Evolutionary conservation across 495 filamentous ascomycete genomes (phyloP).

Genomic region (Aspergillus cristatus): DNA sequence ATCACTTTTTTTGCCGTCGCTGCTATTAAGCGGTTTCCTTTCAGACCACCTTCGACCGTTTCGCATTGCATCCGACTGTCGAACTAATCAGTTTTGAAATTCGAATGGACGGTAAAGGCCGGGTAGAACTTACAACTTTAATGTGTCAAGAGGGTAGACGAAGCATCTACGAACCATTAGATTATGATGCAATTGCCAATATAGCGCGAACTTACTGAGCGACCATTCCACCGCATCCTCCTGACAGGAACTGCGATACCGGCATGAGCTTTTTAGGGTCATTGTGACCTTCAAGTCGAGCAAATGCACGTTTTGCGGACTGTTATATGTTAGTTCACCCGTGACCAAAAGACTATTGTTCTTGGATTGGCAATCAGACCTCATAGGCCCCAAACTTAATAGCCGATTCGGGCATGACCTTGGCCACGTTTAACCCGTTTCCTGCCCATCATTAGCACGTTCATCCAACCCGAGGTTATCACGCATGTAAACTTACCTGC

Average conservation of each 20-base stretch:
- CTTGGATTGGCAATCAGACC: slow-evolving; percentile 26
- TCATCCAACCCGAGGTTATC: neutral
- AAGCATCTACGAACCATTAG: slow-evolving; percentile 49
- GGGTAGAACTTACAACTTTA: slow-evolving; percentile 68
- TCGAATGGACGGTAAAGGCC: neutral
- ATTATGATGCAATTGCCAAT: neutral
- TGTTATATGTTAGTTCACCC: slow-evolving; percentile 25
- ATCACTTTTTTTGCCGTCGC: slow-evolving; percentile 80
- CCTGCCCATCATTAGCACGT: slow-evolving; percentile 48
- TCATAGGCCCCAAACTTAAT: slow-evolving; percentile 96
- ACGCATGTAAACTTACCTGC: slow-evolving; percentile 54
- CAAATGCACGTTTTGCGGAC: slow-evolving; percentile 81
- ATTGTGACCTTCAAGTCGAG: slow-evolving; percentile 77
- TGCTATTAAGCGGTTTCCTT: slow-evolving; percentile 75
- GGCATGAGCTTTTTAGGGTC: slow-evolving; percentile 70
- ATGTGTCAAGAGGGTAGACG: slow-evolving; percentile 92
- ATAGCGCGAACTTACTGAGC: slow-evolving; percentile 57
- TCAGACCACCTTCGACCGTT: slow-evolving; percentile 73
- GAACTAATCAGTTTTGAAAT: slow-evolving; percentile 11
- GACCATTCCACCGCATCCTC: slow-evolving; percentile 85
- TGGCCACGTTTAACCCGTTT: slow-evolving; percentile 92
- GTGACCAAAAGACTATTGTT: too few relatives aligned
- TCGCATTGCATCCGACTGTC: slow-evolving; percentile 86
- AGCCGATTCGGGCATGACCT: slow-evolving; percentile 96
- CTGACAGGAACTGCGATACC: slow-evolving; percentile 81